These are phyloP conservation scores for Sugiyamaella sp. DNA, from an alignment of 1,139 yeast species.

Conservation along the genomic window DNA sequence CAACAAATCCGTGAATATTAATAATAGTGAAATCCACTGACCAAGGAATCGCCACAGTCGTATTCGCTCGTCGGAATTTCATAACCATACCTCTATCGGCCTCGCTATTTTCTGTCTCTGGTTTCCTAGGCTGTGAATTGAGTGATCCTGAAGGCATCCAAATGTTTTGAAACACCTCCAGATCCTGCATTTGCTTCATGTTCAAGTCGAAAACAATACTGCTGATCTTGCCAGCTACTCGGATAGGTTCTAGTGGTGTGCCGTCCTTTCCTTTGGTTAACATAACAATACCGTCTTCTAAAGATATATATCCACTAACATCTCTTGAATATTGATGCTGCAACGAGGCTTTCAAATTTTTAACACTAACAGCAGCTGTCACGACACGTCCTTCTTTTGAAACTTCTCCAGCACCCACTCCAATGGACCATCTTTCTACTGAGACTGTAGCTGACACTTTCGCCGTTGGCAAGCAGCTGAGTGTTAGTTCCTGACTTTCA, in stretches of 20 bases:
- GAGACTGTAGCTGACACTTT: conserved; percentile 86
- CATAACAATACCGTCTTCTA: conserved; percentile 54
- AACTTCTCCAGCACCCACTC: conserved; percentile 54
- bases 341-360: conserved; percentile 64
- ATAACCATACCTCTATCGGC: conserved; percentile 45
- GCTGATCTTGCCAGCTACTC: conserved; percentile 55
- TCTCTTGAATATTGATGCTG: conserved; percentile 93
- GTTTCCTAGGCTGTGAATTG: not conserved
- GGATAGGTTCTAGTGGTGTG: conserved; percentile 32
- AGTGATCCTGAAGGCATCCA: conserved; percentile 59
- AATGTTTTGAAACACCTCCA: conserved; percentile 78
- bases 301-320: conserved; percentile 70
- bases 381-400: conserved; percentile 47
- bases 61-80: conserved; percentile 61
- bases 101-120: not conserved
- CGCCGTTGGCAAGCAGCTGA: conserved; percentile 93
- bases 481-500: conserved; percentile 69
- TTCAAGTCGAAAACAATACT: conserved; percentile 68
- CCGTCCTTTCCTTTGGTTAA: conserved; percentile 36
- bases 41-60: conserved; percentile 77
- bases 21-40: conserved; percentile 59
- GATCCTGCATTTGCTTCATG: conserved; percentile 83
- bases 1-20: conserved; percentile 60
- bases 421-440: conserved; percentile 62
- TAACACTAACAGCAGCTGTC: conserved; percentile 51